Evolutionary conservation across 768 basidiomycete genomes (phyloP), one percentile per base, ranked within the genome.

Genomic region (Pleurotus tuoliensis): DNA sequence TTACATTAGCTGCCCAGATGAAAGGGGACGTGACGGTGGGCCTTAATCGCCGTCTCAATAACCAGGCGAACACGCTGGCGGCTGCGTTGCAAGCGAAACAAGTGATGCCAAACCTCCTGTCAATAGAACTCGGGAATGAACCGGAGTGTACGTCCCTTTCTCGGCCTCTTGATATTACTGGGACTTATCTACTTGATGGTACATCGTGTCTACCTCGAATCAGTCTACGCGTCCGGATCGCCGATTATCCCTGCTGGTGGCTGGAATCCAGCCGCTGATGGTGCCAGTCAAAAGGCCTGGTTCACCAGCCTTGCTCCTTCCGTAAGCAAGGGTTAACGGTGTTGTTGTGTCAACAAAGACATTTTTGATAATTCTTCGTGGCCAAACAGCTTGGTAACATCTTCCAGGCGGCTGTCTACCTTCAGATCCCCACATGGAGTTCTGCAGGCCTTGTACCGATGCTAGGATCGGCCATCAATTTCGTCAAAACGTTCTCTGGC

Each of bases 81-180:
- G 73, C 71, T 12, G 73, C 69, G 5, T 50, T 61, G 9, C 62
- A 66, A 37, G 73, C 73, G 12, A 63, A 67, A 57, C 57, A 60
- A 15, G 55, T 59, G 18, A 68, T 75, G 68, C 34, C 57, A 4
- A 73, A 75, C 59, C 62, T 75, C 9, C 64, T 67, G 40, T 68
- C 73, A 4, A 58, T 75, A 47, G 73, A 75, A 58, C 64, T 75
- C 3, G 73, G 73, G 5, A 73, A 75, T 56, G 72, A 73, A 59
- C 73, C 72, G 0, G 73, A 73, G 16, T 66, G 73, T 73, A 46
- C 51, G 71, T 62, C 41, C 18, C 12, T 40, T 57, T 13, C 16
- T 24, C 51, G 37, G 51, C n/a, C 22, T 37, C 41, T 4, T 43
- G 20, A 27, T 15, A 16, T 41, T 25, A 16, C 16, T n/a, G 12